These are phyloP conservation scores for Apiotrichum akiyoshidainum DNA, from an alignment of 1,284 basidiomycete genomes.

Conservation along the genomic window DNA sequence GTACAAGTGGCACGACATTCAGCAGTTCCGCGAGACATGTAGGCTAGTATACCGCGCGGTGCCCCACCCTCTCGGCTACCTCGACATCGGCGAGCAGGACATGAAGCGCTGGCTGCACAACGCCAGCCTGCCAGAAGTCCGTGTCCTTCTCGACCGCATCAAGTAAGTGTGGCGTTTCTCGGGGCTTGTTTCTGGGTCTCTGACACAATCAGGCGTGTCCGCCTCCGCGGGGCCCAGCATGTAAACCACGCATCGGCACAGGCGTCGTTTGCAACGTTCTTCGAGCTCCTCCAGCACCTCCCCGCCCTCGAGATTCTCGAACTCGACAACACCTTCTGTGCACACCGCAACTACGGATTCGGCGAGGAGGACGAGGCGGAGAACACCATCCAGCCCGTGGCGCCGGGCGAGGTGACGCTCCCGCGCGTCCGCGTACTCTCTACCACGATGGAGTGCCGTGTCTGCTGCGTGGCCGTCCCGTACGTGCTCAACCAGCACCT, in stretches of 20 bases:
- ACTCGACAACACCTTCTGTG: slow-evolving; percentile 10
- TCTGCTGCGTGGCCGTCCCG: not conserved
- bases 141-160: not conserved
- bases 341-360: slow-evolving; percentile 5
- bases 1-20: not conserved
- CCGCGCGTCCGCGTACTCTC: not conserved
- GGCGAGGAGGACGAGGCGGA: not conserved
- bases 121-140: not conserved
- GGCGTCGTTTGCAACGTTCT: not conserved
- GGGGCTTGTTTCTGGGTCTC: not conserved
- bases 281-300: not conserved
- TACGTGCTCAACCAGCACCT: not conserved
- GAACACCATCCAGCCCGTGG: not conserved
- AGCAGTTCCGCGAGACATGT: slow-evolving; percentile 3
- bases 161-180: not conserved
- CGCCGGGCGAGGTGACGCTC: not conserved
- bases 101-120: not conserved
- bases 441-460: not conserved
- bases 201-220: slow-evolving; percentile 2
- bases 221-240: not conserved
- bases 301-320: slow-evolving; percentile 3
- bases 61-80: not conserved
- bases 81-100: not conserved
- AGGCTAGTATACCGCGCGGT: not conserved
- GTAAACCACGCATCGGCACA: not conserved